Base-by-base conservation (phyloP, 1,139 yeast genomes). In the Suhomyces anneliseae region DNA sequence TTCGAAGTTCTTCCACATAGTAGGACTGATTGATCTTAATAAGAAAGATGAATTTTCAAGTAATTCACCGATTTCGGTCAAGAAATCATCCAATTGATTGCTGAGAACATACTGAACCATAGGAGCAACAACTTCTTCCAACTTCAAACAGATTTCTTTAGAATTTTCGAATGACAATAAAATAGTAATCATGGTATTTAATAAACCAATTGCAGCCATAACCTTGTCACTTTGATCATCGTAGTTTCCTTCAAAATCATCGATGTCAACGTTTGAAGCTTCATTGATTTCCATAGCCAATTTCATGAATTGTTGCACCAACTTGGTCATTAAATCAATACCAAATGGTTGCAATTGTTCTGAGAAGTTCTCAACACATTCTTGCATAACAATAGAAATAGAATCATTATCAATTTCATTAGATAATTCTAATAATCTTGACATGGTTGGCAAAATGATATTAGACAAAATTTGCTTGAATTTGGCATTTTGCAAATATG, bases 301-400 rank as follows among this genome's bases (percentile, higher is more conserved):
- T 58, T 88, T 79, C 77, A 90, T 68, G 58, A 90, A 85, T 64
- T 92, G 97, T 51, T 85, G 87, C 29, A 86, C 84, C 56, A 93
- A 72, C 59, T 87, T 90, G 36, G 76, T 78, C 79, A 92, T 90
- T 58, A 93, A 75, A 55, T 89, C 95, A 38, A 87, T 83, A 8
- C 98, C 97, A 68, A 92, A 93, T 31, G 99, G 98, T 56, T 92
- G 95, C 54, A 93, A 74, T 65, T 92, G 96, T 55, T 85, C 89
- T 4, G 96, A 79, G 65, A 87, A 93, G 48, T 81, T 83, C 60
- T 92, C 97, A 26, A 93, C 98, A 64, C 95, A 86, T 58, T 92
- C 97, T 70, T 93, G 98, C 87, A 93, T 90, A 12, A 93, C 97
- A 34, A 87, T 88, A 14, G 96, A 82, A 35, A 93, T 79, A 2